Conservation (phyloP, 441 rosid genomes). For the Erysimum cheiri region DNA sequence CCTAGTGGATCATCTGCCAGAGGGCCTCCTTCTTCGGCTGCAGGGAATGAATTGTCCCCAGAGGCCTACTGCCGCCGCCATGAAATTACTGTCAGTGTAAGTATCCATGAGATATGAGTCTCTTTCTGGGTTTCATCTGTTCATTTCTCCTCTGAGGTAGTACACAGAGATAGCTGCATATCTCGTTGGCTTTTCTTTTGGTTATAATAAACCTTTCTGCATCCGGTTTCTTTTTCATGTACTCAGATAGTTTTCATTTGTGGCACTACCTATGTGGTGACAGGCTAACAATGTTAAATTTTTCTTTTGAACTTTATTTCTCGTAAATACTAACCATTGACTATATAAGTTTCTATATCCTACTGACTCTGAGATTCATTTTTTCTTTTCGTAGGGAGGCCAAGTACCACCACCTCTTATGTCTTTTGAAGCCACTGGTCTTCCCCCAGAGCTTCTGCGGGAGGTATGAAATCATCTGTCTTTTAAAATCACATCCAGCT, state of each 20-base stretch:
- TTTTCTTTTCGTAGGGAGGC: conserved; percentile 61
- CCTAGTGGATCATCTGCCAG: conserved; percentile 50
- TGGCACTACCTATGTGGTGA: neutral
- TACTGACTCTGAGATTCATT: conserved; percentile 14
- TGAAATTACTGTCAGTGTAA: conserved; percentile 83
- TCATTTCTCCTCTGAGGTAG: neutral
- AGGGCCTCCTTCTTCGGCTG: conserved; percentile 52
- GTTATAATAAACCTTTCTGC: neutral
- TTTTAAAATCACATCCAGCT: neutral
- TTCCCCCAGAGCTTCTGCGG: conserved; percentile 82
- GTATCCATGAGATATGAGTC: conserved; percentile 36
- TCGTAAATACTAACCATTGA: neutral
- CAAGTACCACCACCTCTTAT: conserved; percentile 75
- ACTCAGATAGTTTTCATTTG: neutral
- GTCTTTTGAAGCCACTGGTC: conserved; percentile 83
- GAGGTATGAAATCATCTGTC: conserved; percentile 51
- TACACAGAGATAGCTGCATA: neutral
- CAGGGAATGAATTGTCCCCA: conserved; percentile 53
- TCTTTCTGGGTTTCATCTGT: neutral
- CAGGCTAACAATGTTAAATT: neutral
- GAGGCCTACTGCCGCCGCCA: conserved; percentile 82
- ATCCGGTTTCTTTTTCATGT: neutral
- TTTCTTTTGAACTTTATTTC: neutral
- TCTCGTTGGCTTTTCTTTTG: neutral
- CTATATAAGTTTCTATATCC: neutral